Conservation (phyloP, 2,329 filamentous ascomycete species). For the Cryphonectria nitschkei region DNA sequence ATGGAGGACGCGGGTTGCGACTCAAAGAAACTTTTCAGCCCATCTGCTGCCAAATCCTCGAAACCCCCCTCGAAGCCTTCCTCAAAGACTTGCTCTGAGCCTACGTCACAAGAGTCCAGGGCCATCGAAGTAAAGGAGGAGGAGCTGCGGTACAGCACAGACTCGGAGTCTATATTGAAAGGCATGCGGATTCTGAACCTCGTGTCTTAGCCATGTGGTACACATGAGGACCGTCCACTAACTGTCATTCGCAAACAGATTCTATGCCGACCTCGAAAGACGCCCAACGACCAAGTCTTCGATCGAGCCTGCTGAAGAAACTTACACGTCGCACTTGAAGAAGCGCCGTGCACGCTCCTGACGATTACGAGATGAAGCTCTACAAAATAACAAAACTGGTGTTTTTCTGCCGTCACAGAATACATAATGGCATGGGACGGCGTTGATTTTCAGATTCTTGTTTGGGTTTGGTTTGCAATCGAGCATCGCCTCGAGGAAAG, state of each 20-base stretch:
- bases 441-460: neutral
- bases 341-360: neutral
- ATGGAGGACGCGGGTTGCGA: slow-evolving; percentile 18
- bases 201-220: neutral
- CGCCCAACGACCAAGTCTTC: neutral
- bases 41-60: neutral
- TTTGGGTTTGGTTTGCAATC: neutral
- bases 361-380: neutral
- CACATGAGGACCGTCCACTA: neutral
- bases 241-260: neutral
- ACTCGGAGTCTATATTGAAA: slow-evolving; percentile 20
- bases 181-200: neutral
- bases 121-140: neutral
- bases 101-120: neutral
- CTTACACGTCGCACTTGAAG: slow-evolving; percentile 4
- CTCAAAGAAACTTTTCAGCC: slow-evolving; percentile 5
- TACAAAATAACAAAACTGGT: neutral
- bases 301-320: slow-evolving; percentile 10
- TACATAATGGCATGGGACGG: neutral
- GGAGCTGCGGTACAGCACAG: slow-evolving; percentile 20
- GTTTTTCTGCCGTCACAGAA: neutral
- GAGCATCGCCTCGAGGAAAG: too few relatives aligned
- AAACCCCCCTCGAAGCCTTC: neutral
- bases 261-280: neutral
- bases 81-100: neutral